Percentiles rank a stretch among this genome's conserved stretches.
Evolutionary conservation across 805 yeast genomes (phyloP).

Genomic region (Saccharomycopsis amapae): DNA sequence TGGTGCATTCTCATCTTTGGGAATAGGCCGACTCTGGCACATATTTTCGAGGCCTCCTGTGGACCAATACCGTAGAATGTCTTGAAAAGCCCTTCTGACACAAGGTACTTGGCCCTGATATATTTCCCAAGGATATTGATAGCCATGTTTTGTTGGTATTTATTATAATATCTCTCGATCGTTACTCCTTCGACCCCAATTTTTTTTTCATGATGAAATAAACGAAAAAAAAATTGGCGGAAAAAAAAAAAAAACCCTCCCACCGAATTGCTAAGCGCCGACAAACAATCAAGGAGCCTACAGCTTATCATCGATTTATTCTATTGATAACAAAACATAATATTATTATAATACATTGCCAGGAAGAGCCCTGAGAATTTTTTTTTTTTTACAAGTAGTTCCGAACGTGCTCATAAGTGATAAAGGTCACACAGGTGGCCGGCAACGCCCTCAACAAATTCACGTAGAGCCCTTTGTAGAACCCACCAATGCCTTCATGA

Average conservation of each 20-base stretch:
- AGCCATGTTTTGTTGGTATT: constrained; percentile 32
- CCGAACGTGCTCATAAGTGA: constrained; percentile 66
- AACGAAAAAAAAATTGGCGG: too few relatives aligned
- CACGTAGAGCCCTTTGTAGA: constrained; percentile 78
- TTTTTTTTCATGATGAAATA: background rate
- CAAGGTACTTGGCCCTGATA: constrained; percentile 34
- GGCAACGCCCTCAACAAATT: constrained; percentile 82
- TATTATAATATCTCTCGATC: background rate
- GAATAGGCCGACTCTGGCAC: constrained; percentile 84
- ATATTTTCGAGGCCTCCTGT: constrained; percentile 61
- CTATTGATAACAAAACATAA: too few relatives aligned
- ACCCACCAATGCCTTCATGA: constrained; percentile 55
- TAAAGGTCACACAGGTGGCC: constrained; percentile 85
- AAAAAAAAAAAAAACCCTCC: too few relatives aligned
- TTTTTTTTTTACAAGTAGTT: constrained; percentile 21
- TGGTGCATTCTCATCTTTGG: constrained; percentile 95
- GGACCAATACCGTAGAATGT: constrained; percentile 86
- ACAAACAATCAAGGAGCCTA: too few relatives aligned
- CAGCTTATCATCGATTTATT: too few relatives aligned
- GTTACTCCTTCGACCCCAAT: too few relatives aligned
- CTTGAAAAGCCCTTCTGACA: constrained; percentile 54
- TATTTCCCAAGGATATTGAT: constrained; percentile 48
- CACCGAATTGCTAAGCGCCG: too few relatives aligned
- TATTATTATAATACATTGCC: background rate
- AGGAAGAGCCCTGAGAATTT: background rate